Percentiles rank a stretch among this genome's conserved stretches.
These are phyloP conservation scores for Hyparrhenia diplandra DNA, from an alignment of 176 grass and related monocot species.

Conservation along the genomic window DNA sequence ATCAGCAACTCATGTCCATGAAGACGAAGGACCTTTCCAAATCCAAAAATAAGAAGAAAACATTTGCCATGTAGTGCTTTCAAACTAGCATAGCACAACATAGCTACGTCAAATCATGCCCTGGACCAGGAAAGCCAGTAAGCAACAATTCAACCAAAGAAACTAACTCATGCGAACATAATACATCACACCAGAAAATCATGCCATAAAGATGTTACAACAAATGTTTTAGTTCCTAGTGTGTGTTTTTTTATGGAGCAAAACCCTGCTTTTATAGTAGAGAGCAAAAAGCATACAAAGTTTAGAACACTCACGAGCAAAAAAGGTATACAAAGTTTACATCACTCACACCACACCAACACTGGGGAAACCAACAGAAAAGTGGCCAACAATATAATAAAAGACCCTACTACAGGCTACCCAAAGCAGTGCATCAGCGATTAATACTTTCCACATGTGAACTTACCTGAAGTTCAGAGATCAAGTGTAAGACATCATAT, in stretches of 20 bases:
- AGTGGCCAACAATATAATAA: background rate
- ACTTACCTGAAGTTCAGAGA: constrained; percentile 63
- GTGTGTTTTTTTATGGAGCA: background rate
- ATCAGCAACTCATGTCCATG: background rate
- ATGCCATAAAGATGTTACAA: background rate
- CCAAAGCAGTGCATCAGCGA: constrained; percentile 48
- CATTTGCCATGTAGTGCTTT: background rate
- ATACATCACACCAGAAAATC: background rate
- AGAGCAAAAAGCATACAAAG: background rate
- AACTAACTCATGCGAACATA: background rate
- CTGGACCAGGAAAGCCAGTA: background rate
- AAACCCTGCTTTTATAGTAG: background rate
- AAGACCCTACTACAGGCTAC: background rate
- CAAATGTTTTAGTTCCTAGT: background rate
- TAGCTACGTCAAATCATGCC: background rate
- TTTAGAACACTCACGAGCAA: background rate
- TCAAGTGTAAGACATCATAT: constrained; percentile 63
- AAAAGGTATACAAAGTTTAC: background rate
- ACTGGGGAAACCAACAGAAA: background rate
- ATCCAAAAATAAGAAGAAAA: background rate
- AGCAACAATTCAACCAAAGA: background rate
- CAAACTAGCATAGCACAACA: background rate
- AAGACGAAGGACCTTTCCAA: background rate
- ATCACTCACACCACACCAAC: background rate
- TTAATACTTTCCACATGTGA: constrained; percentile 50